These are phyloP conservation scores for Geotrichum ghanense DNA, from an alignment of 805 yeast genomes.

Conservation along the genomic window DNA sequence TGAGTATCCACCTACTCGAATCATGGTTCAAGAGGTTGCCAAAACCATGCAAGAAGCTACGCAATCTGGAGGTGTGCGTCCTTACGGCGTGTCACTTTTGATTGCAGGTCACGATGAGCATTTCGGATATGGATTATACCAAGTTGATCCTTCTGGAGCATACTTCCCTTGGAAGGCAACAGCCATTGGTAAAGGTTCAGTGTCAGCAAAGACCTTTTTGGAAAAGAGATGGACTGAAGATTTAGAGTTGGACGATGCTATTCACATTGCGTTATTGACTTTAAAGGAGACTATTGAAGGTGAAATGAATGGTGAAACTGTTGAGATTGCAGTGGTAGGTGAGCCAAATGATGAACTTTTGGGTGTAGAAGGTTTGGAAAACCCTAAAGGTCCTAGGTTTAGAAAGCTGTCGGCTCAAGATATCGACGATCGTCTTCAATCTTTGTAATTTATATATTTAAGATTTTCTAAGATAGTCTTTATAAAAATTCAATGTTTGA, in stretches of 20 bases:
- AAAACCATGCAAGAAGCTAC: constrained; percentile 98
- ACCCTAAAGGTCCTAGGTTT: constrained; percentile 80
- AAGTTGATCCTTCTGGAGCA: constrained; percentile 96
- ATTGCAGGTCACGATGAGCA: constrained; percentile 89
- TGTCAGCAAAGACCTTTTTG: constrained; percentile 91
- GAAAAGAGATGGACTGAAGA: constrained; percentile 99
- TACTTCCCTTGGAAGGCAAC: constrained; percentile 99
- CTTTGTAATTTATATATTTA: constrained; percentile 38
- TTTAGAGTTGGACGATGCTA: constrained; percentile 94
- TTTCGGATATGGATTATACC: constrained; percentile 73
- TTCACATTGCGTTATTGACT: constrained; percentile 88
- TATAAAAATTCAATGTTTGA: too few relatives aligned
- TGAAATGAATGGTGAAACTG: constrained; percentile 92
- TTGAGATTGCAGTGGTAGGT: constrained; percentile 83
- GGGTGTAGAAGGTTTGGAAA: constrained; percentile 75
- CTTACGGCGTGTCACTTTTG: constrained; percentile 90
- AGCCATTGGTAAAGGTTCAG: constrained; percentile 93
- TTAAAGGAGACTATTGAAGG: constrained; percentile 96
- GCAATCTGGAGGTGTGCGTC: constrained; percentile 96
- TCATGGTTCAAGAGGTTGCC: constrained; percentile 89
- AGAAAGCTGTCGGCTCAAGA: constrained; percentile 79
- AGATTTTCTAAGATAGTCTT: too few relatives aligned
- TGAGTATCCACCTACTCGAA: constrained; percentile 94
- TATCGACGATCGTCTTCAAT: constrained; percentile 89
- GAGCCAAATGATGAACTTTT: constrained; percentile 68